Base-by-base conservation (phyloP, 768 basidiomycete genomes). In the Phylloporus arenicola region DNA sequence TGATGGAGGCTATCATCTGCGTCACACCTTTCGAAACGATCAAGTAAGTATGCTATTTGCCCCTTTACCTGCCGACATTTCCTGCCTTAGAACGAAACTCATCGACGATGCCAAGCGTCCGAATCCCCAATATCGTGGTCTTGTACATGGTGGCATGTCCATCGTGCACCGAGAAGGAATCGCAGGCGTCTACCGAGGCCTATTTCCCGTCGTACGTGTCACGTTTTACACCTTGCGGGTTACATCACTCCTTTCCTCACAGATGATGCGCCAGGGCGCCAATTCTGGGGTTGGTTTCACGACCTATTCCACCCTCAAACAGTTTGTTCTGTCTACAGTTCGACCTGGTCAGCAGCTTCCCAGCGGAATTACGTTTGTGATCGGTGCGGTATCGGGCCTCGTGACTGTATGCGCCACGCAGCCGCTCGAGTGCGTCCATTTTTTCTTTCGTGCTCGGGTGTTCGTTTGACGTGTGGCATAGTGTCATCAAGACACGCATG, bases 21-120 rank as follows among this genome's bases (percentile, higher is more conserved):
- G 95, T 99, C 3, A 98, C 95, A 0, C 95, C 95, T 3, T 93
- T 91, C 11, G 95, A 98, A 68, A 98, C 94, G 0, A 96, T 98
- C 75, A 98, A 99, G 95, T 94, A 43, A 37, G 88, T 69, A 2
- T 35, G 1, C 3, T 22, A 6, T 13, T 11, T 22, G 9, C 7
- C n/a, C 16, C 6, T 8, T n/a, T 6, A 6, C 38, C 2, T 37
- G 7, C 47, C 30, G 19, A 53, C 33, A 20, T 7, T 11, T 12
- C 12, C 25, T 19, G 6, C 17, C 30, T 13, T 31, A 98, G 95
- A 65, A 99, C 96, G 20, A 99, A 99, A 64, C 80, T 98, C 49
- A 94, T 99, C 51, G 93, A 93, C 61, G 95, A 98, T 58, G 82
- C 91, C 3, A 91, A 92, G 64, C 82, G 84, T 19, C 79, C 90